Conservation (phyloP, 352 stramenopile species). For the Vaucheria bursata region DNA sequence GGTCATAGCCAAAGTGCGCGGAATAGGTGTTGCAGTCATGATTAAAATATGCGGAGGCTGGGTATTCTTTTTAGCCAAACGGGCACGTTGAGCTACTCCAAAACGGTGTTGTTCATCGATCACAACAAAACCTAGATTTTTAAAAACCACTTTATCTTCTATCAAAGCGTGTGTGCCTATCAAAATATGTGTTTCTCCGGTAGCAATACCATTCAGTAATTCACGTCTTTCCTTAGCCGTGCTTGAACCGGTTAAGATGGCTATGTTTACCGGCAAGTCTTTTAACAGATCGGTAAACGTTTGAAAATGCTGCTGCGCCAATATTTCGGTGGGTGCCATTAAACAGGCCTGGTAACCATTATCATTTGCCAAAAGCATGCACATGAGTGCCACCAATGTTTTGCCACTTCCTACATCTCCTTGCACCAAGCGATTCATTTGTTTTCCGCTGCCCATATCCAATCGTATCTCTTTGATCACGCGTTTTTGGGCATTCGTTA, state of each 20-base stretch:
- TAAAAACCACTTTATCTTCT: neutral
- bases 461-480: neutral
- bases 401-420: constrained; percentile 38
- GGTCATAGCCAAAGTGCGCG: constrained; percentile 31
- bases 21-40: constrained; percentile 39
- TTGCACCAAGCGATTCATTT: constrained; percentile 37
- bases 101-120: neutral
- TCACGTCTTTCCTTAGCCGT: neutral
- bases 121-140: neutral
- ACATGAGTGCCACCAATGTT: constrained; percentile 18
- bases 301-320: neutral
- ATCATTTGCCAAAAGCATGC: constrained; percentile 12
- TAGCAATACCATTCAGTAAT: neutral
- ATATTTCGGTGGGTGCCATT: constrained; percentile 19
- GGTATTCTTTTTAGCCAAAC: neutral
- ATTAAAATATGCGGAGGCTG: constrained; percentile 12
- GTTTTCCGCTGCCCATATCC: neutral
- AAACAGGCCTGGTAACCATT: constrained; percentile 16
- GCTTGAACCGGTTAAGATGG: neutral
- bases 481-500: neutral
- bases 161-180: neutral
- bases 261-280: neutral
- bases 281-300: neutral
- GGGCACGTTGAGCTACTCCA: neutral
- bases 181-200: neutral